Evolutionary conservation across 257 asterid genomes (phyloP).

Genomic region (Apocynum venetum): DNA sequence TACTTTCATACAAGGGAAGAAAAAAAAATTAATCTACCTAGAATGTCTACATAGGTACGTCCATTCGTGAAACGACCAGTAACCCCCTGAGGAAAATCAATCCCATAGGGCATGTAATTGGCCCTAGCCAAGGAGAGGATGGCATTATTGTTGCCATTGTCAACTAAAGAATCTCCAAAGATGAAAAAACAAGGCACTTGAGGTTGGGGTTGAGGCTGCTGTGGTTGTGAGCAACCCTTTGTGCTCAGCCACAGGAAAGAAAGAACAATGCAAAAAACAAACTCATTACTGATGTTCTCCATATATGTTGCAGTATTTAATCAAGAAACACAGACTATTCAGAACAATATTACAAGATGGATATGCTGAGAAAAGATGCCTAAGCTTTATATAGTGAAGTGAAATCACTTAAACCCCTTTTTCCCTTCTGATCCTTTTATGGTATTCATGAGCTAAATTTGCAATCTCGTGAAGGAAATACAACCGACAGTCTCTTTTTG

Average conservation of each 20-base stretch:
- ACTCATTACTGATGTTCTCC: not conserved
- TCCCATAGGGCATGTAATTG: slow-evolving; percentile 77
- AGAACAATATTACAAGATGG: not conserved
- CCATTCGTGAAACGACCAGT: slow-evolving; percentile 90
- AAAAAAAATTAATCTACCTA: slow-evolving; percentile 35
- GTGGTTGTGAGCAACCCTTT: slow-evolving; percentile 42
- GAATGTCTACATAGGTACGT: slow-evolving; percentile 70
- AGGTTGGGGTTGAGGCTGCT: slow-evolving; percentile 33
- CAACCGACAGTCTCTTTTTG: not conserved
- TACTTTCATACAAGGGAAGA: too few species aligned
- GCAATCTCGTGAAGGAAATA: slow-evolving; percentile 1
- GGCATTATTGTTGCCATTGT: slow-evolving; percentile 82
- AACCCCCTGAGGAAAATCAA: slow-evolving; percentile 75
- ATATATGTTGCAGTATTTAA: not conserved
- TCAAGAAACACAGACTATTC: not conserved
- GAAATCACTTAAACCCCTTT: not conserved
- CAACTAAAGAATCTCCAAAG: slow-evolving; percentile 87
- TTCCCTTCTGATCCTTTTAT: not conserved
- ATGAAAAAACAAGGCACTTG: slow-evolving; percentile 74
- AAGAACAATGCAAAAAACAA: slow-evolving; percentile 26
- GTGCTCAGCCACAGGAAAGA: slow-evolving; percentile 22
- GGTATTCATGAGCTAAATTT: not conserved
- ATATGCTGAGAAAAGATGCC: not conserved
- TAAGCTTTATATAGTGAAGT: not conserved
- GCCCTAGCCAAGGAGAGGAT: slow-evolving; percentile 75